Percentiles rank a stretch among this genome's conserved stretches.
These are phyloP conservation scores for Pinus albicaulis DNA, from an alignment of 75 land plant species.

Conservation along the genomic window DNA sequence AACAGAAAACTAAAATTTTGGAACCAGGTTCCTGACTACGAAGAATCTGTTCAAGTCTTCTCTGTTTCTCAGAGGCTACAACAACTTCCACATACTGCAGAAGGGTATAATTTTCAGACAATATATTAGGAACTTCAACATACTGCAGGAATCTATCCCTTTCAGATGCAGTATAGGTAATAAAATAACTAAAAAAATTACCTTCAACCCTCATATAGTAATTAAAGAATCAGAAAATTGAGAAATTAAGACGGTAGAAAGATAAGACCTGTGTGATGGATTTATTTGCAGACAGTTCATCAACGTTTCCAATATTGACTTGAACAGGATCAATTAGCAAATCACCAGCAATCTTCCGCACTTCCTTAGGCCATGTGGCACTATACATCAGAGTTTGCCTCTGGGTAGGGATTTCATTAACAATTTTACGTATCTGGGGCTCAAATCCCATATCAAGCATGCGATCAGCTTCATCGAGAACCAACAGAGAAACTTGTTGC, in stretches of 20 bases:
- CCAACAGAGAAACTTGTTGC: constrained; percentile 82
- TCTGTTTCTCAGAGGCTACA: constrained; percentile 47
- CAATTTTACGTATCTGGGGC: constrained; percentile 93
- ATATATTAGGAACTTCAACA: background rate
- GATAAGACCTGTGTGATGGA: constrained; percentile 87
- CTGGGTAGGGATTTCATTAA: constrained; percentile 78
- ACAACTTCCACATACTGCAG: constrained; percentile 92
- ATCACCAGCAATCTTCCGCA: constrained; percentile 91
- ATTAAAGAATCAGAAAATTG: constrained; percentile 4
- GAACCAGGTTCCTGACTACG: constrained; percentile 87
- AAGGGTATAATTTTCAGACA: constrained; percentile 3
- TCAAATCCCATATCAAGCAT: constrained; percentile 99
- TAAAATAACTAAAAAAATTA: background rate
- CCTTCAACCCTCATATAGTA: background rate
- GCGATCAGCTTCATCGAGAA: constrained; percentile 98
- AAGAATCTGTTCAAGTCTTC: constrained; percentile 81
- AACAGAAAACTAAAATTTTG: constrained; percentile 89
- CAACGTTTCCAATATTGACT: constrained; percentile 95
- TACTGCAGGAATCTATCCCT: background rate
- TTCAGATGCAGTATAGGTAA: too few relatives aligned
- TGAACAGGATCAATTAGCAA: constrained; percentile 86
- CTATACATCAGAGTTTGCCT: constrained; percentile 98
- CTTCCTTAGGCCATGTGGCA: constrained; percentile 99
- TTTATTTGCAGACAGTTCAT: constrained; percentile 95
- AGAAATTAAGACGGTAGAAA: background rate